phyloP scores from a whole-genome alignment of 164 flowering plant species.

The Malania oleifera region DNA sequence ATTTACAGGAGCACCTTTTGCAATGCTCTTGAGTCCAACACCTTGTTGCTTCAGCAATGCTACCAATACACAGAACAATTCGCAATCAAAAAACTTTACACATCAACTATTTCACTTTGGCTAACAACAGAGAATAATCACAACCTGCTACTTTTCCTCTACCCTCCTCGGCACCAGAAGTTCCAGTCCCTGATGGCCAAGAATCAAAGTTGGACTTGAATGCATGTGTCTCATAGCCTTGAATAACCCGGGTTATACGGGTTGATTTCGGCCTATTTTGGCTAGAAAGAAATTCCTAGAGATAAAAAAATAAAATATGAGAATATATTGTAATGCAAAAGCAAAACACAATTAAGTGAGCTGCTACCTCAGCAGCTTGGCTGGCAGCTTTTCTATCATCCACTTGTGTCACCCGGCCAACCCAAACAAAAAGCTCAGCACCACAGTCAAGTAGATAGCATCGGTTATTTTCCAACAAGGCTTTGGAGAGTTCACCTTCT shows the following conservation, averaged over 20 bases:
- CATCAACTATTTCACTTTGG: constrained; percentile 3
- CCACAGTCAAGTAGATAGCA: constrained; percentile 95
- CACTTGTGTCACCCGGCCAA: constrained; percentile 93
- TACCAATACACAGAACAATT: constrained; percentile 23
- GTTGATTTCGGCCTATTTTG: constrained; percentile 89
- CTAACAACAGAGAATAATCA: background rate
- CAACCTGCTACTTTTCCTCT: constrained; percentile 99
- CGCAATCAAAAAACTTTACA: constrained; percentile 8
- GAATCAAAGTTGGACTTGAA: constrained; percentile 95
- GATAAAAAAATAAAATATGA: constrained; percentile 10
- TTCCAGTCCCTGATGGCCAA: constrained; percentile 81
- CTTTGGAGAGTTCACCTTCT: constrained; percentile 85
- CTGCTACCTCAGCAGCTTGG: constrained; percentile 84
- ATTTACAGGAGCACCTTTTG: constrained; percentile 64
- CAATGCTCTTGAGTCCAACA: constrained; percentile 65
- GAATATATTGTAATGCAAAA: background rate
- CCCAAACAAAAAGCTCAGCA: constrained; percentile 89
- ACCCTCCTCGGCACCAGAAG: constrained; percentile 87
- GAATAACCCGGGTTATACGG: constrained; percentile 76
- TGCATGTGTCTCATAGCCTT: constrained; percentile 90
- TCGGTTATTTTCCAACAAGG: constrained; percentile 76
- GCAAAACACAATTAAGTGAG: background rate
- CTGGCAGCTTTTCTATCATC: constrained; percentile 94
- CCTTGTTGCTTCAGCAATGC: constrained; percentile 99
- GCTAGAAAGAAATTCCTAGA: constrained; percentile 71